phyloP scores from a whole-genome alignment of 441 rosid genomes.

The Dalechampia spathulata region DNA sequence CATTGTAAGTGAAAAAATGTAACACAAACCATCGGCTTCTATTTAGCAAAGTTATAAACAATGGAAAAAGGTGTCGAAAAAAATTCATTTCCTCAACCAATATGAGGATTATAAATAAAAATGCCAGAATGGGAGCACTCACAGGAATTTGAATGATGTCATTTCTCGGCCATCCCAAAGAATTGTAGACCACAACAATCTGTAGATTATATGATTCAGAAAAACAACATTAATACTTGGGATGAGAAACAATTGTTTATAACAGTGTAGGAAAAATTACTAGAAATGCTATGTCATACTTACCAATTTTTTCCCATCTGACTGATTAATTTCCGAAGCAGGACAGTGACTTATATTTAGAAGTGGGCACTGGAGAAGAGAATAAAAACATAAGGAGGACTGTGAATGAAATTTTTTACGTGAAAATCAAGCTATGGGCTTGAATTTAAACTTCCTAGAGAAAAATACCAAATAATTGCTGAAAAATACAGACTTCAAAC shows the following conservation, averaged over 20 bases:
- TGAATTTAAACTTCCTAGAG: constrained; percentile 6
- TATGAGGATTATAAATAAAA: constrained; percentile 11
- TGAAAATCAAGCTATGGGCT: constrained; percentile 12
- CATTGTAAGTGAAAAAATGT: not conserved
- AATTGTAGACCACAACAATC: constrained; percentile 78
- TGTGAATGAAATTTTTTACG: constrained; percentile 3
- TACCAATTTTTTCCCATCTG: constrained; percentile 76
- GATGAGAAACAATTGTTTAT: constrained; percentile 10
- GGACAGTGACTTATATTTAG: constrained; percentile 96
- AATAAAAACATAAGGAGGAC: constrained; percentile 1
- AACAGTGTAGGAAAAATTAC: constrained; percentile 7
- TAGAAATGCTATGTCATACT: constrained; percentile 16
- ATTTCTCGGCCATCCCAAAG: constrained; percentile 96
- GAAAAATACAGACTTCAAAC: not conserved
- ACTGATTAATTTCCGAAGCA: constrained; percentile 61
- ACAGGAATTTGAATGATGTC: constrained; percentile 87
- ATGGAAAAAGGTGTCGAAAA: not conserved
- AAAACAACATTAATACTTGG: constrained; percentile 12
- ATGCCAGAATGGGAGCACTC: constrained; percentile 28
- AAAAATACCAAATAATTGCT: not conserved
- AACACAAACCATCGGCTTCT: constrained; percentile 1
- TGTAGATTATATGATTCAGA: constrained; percentile 26
- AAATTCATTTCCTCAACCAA: too few species aligned
- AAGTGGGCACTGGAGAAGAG: constrained; percentile 67
- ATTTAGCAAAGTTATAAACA: not conserved